phyloP scores from a whole-genome alignment of 495 filamentous ascomycete genomes.

The Oidiodendron maius region DNA sequence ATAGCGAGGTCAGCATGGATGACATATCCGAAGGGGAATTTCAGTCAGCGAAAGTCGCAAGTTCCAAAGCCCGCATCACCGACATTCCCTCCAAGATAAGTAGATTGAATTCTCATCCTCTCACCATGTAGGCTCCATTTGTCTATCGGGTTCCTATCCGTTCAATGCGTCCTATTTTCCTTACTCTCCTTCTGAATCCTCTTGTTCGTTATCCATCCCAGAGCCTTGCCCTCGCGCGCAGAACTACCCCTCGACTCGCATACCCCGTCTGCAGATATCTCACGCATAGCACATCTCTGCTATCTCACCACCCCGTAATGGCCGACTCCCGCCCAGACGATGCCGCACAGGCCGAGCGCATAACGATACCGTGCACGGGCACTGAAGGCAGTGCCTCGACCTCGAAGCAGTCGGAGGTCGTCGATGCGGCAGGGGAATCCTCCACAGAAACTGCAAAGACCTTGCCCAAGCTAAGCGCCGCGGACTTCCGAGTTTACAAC shows the following conservation, averaged over 20 bases:
- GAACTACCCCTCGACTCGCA: neutral
- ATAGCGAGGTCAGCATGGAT: too few relatives aligned
- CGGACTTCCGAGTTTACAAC: conserved; percentile 16
- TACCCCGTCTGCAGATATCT: neutral
- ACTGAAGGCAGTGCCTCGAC: too few relatives aligned
- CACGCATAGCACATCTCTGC: too few relatives aligned
- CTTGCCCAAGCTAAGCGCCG: conserved; percentile 14
- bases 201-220: neutral
- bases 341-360: too few relatives aligned
- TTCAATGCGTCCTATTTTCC: neutral
- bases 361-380: too few relatives aligned
- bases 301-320: too few relatives aligned
- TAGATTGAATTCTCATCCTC: too few relatives aligned
- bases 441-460: conserved; percentile 10
- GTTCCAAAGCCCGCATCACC: too few relatives aligned
- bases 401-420: too few relatives aligned
- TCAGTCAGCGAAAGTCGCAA: neutral
- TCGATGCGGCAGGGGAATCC: too few relatives aligned
- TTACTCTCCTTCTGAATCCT: neutral
- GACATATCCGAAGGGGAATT: neutral
- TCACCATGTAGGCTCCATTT: neutral
- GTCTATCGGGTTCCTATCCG: neutral
- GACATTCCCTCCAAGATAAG: too few relatives aligned
- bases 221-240: neutral
- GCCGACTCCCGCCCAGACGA: too few relatives aligned